Evolutionary conservation across 495 filamentous ascomycete species (phyloP).

Genomic region (Penicillium steckii): DNA sequence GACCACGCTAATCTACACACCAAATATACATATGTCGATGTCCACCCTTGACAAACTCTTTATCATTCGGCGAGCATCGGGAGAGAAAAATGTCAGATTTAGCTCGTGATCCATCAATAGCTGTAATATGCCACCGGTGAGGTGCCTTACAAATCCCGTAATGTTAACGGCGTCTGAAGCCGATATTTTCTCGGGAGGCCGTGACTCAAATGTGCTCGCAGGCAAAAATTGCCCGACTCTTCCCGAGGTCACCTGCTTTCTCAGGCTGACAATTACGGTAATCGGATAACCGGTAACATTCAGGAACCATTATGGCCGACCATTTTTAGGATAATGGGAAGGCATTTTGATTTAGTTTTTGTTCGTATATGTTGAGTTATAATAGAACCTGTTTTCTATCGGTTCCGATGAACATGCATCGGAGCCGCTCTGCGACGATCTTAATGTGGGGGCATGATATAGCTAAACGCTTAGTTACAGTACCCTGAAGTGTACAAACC

Average conservation of each 20-base stretch:
- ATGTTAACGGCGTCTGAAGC: constrained; percentile 4
- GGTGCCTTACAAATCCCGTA: background rate
- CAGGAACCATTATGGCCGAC: background rate
- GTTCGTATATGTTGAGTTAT: constrained; percentile 5
- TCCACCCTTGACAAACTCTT: background rate
- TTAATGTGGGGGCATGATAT: background rate
- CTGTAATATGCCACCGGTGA: constrained; percentile 14
- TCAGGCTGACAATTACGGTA: background rate
- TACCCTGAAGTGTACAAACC: background rate
- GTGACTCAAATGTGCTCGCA: constrained; percentile 9
- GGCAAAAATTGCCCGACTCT: constrained; percentile 19
- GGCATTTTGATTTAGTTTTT: constrained; percentile 18
- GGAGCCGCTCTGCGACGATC: constrained; percentile 6
- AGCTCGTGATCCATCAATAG: background rate
- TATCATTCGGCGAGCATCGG: constrained; percentile 13
- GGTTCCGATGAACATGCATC: background rate
- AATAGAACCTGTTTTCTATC: background rate
- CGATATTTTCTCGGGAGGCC: constrained; percentile 30
- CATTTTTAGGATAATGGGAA: constrained; percentile 27
- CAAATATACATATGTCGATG: no score
- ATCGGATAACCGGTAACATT: background rate
- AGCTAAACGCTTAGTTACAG: background rate
- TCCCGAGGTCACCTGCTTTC: constrained; percentile 33
- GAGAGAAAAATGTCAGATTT: background rate
- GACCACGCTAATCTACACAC: no score